Percentiles rank a stretch among this genome's conserved stretches.
Conservation (phyloP, 2,329 filamentous ascomycete genomes). For the Fusarium ramigenum region DNA sequence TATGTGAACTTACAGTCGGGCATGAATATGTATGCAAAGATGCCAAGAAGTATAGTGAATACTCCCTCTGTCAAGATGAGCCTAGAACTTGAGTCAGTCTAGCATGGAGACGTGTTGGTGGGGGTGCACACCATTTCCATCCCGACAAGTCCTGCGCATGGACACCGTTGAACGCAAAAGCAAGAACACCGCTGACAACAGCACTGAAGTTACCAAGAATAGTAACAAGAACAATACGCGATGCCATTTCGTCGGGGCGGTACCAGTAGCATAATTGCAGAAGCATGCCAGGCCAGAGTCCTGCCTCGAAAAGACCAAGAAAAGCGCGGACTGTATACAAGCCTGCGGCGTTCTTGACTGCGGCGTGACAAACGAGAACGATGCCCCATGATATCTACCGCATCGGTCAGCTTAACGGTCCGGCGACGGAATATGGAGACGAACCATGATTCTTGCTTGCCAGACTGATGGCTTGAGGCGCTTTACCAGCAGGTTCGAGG, state of each 20-base stretch:
- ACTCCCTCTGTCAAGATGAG: background rate
- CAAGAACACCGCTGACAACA: background rate
- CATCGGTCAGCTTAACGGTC: background rate
- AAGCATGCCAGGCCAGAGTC: background rate
- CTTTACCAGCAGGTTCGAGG: background rate
- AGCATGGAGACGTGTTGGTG: fast-evolving
- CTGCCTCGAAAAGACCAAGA: background rate
- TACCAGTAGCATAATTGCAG: background rate
- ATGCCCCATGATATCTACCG: background rate
- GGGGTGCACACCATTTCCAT: background rate
- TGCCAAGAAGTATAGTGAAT: background rate
- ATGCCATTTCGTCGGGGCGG: background rate
- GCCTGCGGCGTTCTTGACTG: fast-evolving
- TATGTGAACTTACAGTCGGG: background rate
- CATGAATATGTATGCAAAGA: background rate
- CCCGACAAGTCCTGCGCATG: background rate
- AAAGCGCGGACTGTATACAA: background rate
- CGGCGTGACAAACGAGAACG: fast-evolving
- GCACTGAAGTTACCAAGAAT: background rate
- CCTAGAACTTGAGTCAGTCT: background rate
- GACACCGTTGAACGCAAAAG: background rate
- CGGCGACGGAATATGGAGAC: background rate
- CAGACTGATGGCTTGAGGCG: background rate
- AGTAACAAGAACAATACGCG: background rate
- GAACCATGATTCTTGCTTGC: background rate